These are phyloP conservation scores for Chalara sp. DNA, from an alignment of 2,329 filamentous ascomycete genomes.

Conservation along the genomic window DNA sequence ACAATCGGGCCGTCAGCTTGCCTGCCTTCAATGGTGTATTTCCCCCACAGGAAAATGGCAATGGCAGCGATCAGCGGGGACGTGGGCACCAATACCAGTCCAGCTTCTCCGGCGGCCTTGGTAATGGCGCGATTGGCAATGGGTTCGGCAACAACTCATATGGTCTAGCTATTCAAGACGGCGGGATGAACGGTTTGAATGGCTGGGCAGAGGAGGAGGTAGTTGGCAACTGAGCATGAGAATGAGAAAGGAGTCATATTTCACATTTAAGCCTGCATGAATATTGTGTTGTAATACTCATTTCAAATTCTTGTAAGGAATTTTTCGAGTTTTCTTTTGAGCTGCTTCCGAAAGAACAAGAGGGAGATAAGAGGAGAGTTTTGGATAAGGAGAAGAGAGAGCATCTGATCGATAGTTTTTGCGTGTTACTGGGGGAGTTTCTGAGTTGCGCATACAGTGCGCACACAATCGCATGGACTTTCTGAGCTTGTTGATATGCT, in stretches of 20 bases:
- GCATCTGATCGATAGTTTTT: not conserved
- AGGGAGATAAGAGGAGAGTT: not conserved
- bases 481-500: too few relatives aligned
- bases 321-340: conserved; percentile 11
- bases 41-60: conserved; percentile 31
- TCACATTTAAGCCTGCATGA: conserved; percentile 15
- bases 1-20: conserved; percentile 73
- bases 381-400: not conserved
- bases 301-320: conserved; percentile 12
- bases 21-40: conserved; percentile 63
- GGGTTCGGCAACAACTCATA: conserved; percentile 35
- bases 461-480: too few relatives aligned
- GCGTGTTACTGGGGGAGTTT: too few relatives aligned
- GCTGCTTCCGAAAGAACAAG: not conserved
- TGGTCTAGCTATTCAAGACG: conserved; percentile 54
- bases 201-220: conserved; percentile 57
- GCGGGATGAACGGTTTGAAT: conserved; percentile 49
- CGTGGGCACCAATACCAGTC: conserved; percentile 60
- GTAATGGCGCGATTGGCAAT: conserved; percentile 15
- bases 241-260: not conserved
- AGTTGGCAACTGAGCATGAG: conserved; percentile 18
- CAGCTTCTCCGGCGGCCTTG: conserved; percentile 37
- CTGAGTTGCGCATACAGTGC: too few relatives aligned
- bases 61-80: conserved; percentile 36
- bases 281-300: conserved; percentile 20